Base-by-base conservation (phyloP, 2,329 filamentous ascomycete species). In the Phialocephala subalpina region DNA sequence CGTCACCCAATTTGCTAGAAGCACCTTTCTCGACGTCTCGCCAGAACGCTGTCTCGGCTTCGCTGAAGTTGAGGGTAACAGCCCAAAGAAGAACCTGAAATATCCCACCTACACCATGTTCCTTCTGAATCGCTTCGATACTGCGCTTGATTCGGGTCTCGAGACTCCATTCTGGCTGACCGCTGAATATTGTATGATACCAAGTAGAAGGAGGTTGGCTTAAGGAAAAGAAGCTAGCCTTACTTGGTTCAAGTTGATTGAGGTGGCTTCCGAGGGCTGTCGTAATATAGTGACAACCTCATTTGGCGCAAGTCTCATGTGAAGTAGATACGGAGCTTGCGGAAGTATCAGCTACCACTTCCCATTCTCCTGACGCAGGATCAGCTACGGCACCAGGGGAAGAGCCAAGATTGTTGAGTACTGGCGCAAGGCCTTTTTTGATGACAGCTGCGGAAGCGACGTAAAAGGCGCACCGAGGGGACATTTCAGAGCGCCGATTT, bases 61-160 rank as follows among this genome's bases (percentile, higher is more conserved):
- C 14, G 38, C 8, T 20, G 45, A 22, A 11, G 3, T 14, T 49
- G 20, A 22, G 18, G 18, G 2, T 49, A 2, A 22, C 12, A 49
- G 45, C 45, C 45, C 45, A 49, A 11, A 49, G 45, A 49, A 49
- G 45, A 18, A 49, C 45, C 22, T 49, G 45, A 20, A 49, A 16
- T 3, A 49, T 5, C 5, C 45, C 45, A 3, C 8, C 45, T 5
- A 18, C 2, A 12, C 45, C 45, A 22, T 49, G 18, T 6, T 16
- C 45, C 12, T 18, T 20, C 11, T 49, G 18, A 18, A 49, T 49
- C 20, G 11, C 18, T 11, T 20, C 45, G 8, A 49, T 18, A 12
- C 45, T 49, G 7, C 18, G 18, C 18, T 20, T 25, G 4, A 49
- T 49, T 25, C 45, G 18, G 3, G 11, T 4, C 12, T 49, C 45